These are phyloP conservation scores for Aspergillus eucalypticola DNA, from an alignment of 2,329 filamentous ascomycete genomes.

Conservation along the genomic window DNA sequence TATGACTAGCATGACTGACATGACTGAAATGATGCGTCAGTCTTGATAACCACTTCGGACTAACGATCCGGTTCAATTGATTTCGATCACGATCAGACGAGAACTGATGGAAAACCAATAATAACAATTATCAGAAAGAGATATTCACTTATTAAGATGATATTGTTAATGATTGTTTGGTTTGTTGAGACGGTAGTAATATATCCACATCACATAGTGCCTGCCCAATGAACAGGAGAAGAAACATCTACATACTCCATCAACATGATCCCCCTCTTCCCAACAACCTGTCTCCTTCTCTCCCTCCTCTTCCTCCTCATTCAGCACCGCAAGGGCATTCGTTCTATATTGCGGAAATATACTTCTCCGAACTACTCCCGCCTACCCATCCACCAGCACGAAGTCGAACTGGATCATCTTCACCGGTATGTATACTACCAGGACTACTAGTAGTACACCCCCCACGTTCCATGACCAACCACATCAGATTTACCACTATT, in stretches of 20 bases:
- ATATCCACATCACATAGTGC: too few species aligned
- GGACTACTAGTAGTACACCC: too few species aligned
- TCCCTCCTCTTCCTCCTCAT: conserved; percentile 17
- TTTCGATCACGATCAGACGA: too few species aligned
- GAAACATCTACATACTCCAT: not conserved
- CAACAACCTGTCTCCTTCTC: conserved; percentile 20
- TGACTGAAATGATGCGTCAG: too few species aligned
- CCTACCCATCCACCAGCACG: not conserved
- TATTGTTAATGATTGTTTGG: too few species aligned
- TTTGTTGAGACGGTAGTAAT: too few species aligned
- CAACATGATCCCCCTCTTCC: conserved; percentile 13
- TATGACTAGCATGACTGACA: too few species aligned
- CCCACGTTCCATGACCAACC: not conserved
- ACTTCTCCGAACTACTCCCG: not conserved
- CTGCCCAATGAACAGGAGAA: too few species aligned
- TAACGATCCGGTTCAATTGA: too few species aligned
- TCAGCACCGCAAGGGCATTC: conserved; percentile 9
- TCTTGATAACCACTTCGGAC: too few species aligned
- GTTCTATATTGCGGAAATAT: not conserved
- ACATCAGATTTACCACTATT: not conserved
- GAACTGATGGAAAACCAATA: too few species aligned
- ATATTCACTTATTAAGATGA: too few species aligned
- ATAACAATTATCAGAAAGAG: rapidly evolving
- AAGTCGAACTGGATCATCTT: not conserved
- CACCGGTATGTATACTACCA: not conserved